Evolutionary conservation across 345 rosid genomes (phyloP), one percentile per base, ranked within the genome.

Genomic region (Eucalyptus fibrosa): DNA sequence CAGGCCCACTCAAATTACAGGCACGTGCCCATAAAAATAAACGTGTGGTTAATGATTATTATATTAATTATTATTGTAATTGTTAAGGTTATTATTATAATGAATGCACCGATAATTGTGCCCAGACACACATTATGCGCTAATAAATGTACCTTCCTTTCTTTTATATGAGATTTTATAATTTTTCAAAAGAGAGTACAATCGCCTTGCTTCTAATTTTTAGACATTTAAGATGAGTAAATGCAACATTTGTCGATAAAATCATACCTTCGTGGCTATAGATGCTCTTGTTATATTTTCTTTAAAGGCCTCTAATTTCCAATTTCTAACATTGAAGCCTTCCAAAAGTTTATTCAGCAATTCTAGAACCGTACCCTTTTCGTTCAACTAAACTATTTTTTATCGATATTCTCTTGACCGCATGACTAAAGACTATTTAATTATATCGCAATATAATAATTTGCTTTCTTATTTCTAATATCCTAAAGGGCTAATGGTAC

Each of bases 401-500:
- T 21, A 72, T 34, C 0, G 3, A 32, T 9, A 32, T 69, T 37
- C 4, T 69, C 23, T 69, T 9, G 6, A 32, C 6, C 1, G 4
- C 42, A 32, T 1, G 12, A 32, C 19, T 16, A 67, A 37, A 32
- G 21, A 16, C 21, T 32, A 8, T 69, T 69, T 69, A 9, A 17
- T 69, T 37, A 17, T 32, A 10, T 67, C 7, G 3, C 3, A 19
- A 9, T 32, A 1, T 69, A 32, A 32, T 17, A 69, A 69, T 69
- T 69, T 16, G 1, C 80, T 67, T 67, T 67, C 9, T 32, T 19
- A 17, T 32, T 32, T 4, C 9, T 67, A 16, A 32, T 67, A 32
- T n/a, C 10, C 1, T 8, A 32, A 67, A 67, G 21, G 62, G 62
- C 0, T 56, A 56, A 56, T 56, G 0, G 1, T 10, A 24, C 30